A percentile compares a stretch with the other conserved stretches of the same genome.
These are phyloP conservation scores for Arthroderma sp. DNA, from an alignment of 2,329 filamentous ascomycete species.

Conservation along the genomic window DNA sequence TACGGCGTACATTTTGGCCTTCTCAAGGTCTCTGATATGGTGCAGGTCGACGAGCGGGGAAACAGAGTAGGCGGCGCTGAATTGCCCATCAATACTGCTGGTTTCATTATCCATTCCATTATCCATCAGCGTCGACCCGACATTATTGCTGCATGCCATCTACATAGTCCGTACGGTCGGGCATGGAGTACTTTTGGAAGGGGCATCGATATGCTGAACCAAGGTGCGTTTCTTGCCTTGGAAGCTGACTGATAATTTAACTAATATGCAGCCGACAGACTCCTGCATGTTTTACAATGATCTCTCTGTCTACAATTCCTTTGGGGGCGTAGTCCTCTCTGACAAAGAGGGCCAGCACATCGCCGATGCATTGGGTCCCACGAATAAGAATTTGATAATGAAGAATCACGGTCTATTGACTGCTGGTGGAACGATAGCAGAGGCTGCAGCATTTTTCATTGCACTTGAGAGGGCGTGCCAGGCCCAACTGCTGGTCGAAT, in stretches of 20 bases:
- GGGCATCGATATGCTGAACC: slow-evolving; percentile 33
- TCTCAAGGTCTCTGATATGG: slow-evolving; percentile 35
- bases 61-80: slow-evolving; percentile 30
- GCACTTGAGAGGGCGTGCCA: slow-evolving; percentile 56
- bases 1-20: slow-evolving; percentile 30
- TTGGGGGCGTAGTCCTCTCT: slow-evolving; percentile 35
- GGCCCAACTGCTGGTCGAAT: slow-evolving; percentile 55
- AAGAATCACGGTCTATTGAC: slow-evolving; percentile 35
- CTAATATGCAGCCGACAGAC: slow-evolving; percentile 4
- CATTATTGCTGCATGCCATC: slow-evolving; percentile 33
- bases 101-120: slow-evolving; percentile 36
- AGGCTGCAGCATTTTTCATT: slow-evolving; percentile 58
- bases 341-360: slow-evolving; percentile 34
- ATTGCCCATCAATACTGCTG: slow-evolving; percentile 31
- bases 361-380: slow-evolving; percentile 19
- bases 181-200: slow-evolving; percentile 32
- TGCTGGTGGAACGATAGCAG: slow-evolving; percentile 57
- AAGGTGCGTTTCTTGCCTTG: slow-evolving; percentile 15
- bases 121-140: slow-evolving; percentile 35
- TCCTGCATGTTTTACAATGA: slow-evolving; percentile 17
- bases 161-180: slow-evolving; percentile 33
- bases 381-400: slow-evolving; percentile 14
- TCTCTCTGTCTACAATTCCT: slow-evolving; percentile 26
- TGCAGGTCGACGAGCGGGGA: slow-evolving; percentile 32
- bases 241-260: too few relatives aligned